These are phyloP conservation scores for Leishmania gerbilli DNA, from an alignment of 208 protist species.

Conservation along the genomic window DNA sequence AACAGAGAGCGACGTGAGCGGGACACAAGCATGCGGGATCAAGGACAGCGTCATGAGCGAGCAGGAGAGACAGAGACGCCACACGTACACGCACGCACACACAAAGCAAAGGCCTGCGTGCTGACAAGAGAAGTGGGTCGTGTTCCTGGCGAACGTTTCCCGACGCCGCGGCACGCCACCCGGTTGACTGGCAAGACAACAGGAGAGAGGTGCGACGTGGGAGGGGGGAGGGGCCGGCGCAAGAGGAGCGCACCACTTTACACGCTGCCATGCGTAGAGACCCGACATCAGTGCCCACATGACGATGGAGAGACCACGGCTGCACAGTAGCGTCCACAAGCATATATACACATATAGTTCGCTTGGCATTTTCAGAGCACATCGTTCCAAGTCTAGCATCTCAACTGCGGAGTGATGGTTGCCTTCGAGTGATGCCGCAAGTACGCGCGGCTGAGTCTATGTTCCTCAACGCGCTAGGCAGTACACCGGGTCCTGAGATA, in stretches of 20 bases:
- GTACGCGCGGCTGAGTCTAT: neutral
- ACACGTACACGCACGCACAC: too few relatives aligned
- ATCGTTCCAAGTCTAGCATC: too few relatives aligned
- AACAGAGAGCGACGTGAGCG: neutral
- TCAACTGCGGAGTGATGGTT: neutral
- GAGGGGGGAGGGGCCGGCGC: neutral
- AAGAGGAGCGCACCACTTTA: neutral
- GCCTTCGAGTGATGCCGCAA: neutral
- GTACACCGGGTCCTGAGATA: neutral
- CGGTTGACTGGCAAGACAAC: neutral
- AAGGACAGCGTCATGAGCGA: neutral
- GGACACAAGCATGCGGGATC: neutral
- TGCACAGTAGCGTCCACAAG: too few relatives aligned
- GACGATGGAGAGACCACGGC: neutral
- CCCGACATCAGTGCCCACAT: neutral
- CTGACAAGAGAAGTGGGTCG: too few relatives aligned
- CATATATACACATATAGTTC: neutral
- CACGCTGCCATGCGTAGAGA: neutral
- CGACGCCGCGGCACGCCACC: neutral
- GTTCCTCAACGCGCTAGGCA: neutral
- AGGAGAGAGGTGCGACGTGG: neutral
- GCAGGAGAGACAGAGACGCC: neutral
- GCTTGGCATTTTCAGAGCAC: neutral
- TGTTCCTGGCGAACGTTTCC: neutral
- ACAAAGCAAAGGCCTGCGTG: neutral